phyloP scores from a whole-genome alignment of 1,139 yeast species.

The Meyerozyma carpophila region DNA sequence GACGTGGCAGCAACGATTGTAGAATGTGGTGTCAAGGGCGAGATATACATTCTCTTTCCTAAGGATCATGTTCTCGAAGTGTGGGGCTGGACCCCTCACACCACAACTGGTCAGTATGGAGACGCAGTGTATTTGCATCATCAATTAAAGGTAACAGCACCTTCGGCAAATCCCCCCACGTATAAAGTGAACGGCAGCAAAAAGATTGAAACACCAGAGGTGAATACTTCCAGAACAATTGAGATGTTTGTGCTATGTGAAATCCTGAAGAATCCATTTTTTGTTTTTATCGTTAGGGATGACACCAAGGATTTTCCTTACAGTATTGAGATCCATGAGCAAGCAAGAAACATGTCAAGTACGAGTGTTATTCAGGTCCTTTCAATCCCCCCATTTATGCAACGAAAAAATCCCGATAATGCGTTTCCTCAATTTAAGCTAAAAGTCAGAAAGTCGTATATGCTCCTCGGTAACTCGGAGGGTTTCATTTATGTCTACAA shows the following conservation, averaged over 20 bases:
- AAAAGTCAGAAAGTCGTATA: constrained; percentile 17
- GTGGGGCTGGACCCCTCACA: constrained; percentile 47
- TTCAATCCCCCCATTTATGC: background rate
- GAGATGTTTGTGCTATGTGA: background rate
- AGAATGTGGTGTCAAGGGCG: constrained; percentile 43
- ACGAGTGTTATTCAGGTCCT: background rate
- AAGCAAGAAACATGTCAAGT: background rate
- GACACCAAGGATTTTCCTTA: background rate
- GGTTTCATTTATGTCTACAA: constrained; percentile 21
- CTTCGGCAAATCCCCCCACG: background rate
- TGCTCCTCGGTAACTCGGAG: constrained; percentile 18
- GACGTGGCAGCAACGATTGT: constrained; percentile 9
- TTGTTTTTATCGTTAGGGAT: background rate
- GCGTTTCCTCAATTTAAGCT: constrained; percentile 9
- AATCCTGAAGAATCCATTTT: background rate
- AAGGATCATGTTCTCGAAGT: constrained; percentile 28
- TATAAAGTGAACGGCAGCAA: background rate
- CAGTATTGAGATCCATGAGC: constrained; percentile 1
- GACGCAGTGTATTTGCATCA: constrained; percentile 28
- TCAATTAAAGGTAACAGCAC: background rate
- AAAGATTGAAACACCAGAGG: background rate
- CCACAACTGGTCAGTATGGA: constrained; percentile 15
- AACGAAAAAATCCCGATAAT: background rate
- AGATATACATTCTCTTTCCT: constrained; percentile 33
- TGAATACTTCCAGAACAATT: background rate